phyloP scores from a whole-genome alignment of 306 rosid genomes.

The Carpinus fangiana region DNA sequence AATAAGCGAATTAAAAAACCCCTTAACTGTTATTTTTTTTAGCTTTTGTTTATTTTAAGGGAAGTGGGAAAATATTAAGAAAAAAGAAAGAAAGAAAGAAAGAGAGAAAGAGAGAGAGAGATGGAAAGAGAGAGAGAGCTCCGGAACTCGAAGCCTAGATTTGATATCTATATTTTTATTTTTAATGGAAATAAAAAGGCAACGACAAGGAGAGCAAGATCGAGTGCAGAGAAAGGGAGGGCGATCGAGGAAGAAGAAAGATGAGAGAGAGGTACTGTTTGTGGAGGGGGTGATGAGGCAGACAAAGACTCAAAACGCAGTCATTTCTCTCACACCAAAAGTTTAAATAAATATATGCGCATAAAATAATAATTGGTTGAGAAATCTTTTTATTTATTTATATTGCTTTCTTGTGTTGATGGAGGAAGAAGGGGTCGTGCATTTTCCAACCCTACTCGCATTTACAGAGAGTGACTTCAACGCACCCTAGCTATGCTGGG shows the following conservation, averaged over 20 bases:
- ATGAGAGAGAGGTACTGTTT: neutral
- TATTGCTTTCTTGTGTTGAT: slow-evolving; percentile 36
- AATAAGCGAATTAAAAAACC: slow-evolving; percentile 27
- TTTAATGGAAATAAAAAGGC: slow-evolving; percentile 4
- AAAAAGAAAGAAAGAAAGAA: slow-evolving; percentile 3
- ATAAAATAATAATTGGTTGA: slow-evolving; percentile 40
- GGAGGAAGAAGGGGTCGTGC: slow-evolving; percentile 6
- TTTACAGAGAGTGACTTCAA: slow-evolving; percentile 40
- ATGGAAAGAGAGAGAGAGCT: slow-evolving; percentile 1
- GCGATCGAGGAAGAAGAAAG: slow-evolving; percentile 23
- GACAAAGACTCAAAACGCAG: slow-evolving; percentile 53
- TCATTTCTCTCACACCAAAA: slow-evolving; percentile 52
- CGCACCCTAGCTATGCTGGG: slow-evolving; percentile 15
- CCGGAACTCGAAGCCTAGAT: slow-evolving; percentile 23
- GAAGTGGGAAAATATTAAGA: slow-evolving; percentile 36
- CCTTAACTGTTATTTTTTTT: neutral
- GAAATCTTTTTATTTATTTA: slow-evolving; percentile 16
- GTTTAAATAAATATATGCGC: slow-evolving; percentile 44
- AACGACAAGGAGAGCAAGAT: slow-evolving; percentile 24
- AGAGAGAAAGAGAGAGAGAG: neutral
- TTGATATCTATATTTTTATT: slow-evolving; percentile 18
- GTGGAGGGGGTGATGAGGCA: neutral
- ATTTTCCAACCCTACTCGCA: slow-evolving; percentile 26
- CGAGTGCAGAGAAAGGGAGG: slow-evolving; percentile 59
- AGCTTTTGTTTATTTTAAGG: slow-evolving; percentile 50